Base-by-base conservation (phyloP, 2,329 filamentous ascomycete genomes). In the Parasarocladium wereldwijsianum region DNA sequence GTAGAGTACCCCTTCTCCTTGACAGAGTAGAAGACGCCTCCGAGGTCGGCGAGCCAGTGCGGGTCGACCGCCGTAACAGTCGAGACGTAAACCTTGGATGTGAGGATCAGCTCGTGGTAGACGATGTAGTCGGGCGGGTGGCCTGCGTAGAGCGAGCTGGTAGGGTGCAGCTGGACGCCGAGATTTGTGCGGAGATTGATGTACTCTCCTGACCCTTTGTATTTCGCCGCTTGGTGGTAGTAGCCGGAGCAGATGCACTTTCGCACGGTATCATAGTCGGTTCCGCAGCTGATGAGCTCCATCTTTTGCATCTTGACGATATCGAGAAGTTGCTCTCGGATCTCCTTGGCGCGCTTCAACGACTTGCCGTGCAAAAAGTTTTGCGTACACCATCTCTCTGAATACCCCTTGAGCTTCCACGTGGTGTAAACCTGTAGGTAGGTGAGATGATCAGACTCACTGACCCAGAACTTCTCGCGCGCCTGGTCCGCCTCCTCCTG, bases 181-280 rank as follows among this genome's bases (percentile, higher is more conserved):
- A 98, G 85, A 45, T 82, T 90, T 1, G 90, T 98, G 14, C 90
- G 78, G 20, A 98, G 65, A 51, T 98, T 98, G 57, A 93, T 78
- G 58, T 96, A 98, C 56, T 98, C 92, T 42, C 90, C 90, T 11
- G 94, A 83, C 3, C 90, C 92, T 57, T 93, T 93, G 38, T 92
- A 85, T 45, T 86, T 85, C 17, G 90, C 90, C 5, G 90, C 90
- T 58, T 98, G 90, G 47, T 96, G 87, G 57, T 96, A 98, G 61
- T 93, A 98, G 9, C 90, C 90, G 0, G 82, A 85, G 60, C 92
- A 98, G 47, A 98, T 93, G 51, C 87, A 96, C 53, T 90, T 87
- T 37, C 90, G 76, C 33, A 96, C 84, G 8, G 92, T 62, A 50
- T 98, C 92, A 81, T 90, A 94, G 57, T 98, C 92, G 24, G 87